phyloP scores from a whole-genome alignment of 345 rosid species.

The Lagerstroemia speciosa region DNA sequence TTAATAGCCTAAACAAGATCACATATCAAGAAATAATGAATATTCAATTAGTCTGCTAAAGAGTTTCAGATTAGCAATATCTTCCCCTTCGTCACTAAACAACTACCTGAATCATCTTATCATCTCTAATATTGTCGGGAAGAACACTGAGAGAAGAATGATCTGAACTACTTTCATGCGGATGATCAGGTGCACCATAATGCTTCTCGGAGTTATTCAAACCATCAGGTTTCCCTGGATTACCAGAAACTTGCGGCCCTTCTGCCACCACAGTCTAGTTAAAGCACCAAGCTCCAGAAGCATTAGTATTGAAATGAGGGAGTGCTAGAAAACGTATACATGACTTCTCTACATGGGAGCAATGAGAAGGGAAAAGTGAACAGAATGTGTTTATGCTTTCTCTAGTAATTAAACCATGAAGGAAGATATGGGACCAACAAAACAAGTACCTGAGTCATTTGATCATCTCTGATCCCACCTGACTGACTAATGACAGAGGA shows the following conservation, averaged over 20 bases:
- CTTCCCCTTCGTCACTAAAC: neutral
- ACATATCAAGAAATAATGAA: conserved; percentile 1
- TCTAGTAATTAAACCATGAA: neutral
- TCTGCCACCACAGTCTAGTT: neutral
- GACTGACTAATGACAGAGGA: neutral
- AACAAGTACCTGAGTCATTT: neutral
- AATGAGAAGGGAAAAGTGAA: neutral
- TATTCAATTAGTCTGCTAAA: neutral
- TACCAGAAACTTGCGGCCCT: neutral
- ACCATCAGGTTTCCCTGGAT: conserved; percentile 10
- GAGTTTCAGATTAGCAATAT: neutral
- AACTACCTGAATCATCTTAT: conserved; percentile 54
- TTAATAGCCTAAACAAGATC: conserved; percentile 22
- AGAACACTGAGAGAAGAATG: conserved; percentile 14
- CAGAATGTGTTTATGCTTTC: neutral
- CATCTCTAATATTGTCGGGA: conserved; percentile 28
- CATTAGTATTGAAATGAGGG: neutral
- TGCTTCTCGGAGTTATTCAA: conserved; percentile 15
- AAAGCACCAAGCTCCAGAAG: neutral
- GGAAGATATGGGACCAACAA: neutral
- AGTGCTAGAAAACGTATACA: conserved; percentile 10
- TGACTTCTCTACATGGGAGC: neutral
- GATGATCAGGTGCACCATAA: conserved; percentile 9
- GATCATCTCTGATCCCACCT: neutral
- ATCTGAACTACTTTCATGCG: conserved; percentile 17